Evolutionary conservation across 371 early-diverging fungal genomes (phyloP).

Genomic region (Caulochytrium protostelioides): DNA sequence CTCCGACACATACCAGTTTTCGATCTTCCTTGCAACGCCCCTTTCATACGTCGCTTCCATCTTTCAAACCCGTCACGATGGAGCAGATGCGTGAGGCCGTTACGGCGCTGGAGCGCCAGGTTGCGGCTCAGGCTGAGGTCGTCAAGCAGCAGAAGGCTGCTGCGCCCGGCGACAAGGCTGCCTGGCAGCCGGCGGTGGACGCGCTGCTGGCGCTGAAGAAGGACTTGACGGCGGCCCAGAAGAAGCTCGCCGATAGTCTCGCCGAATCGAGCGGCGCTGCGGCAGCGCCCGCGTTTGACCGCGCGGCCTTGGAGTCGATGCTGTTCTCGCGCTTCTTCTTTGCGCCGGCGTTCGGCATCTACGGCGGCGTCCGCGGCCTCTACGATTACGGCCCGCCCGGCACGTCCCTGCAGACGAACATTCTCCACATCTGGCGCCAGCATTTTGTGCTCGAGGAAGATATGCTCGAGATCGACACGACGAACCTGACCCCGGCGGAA

Average conservation of each 20-base stretch:
- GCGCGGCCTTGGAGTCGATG: conserved; percentile 37
- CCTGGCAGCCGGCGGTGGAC: conserved; percentile 14
- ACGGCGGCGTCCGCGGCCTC: conserved; percentile 94
- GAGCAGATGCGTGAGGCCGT: too few species aligned
- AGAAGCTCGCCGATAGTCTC: conserved; percentile 1
- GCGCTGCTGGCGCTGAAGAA: conserved; percentile 17
- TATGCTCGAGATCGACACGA: conserved; percentile 96
- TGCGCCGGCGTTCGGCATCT: conserved; percentile 81
- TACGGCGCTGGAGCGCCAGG: too few species aligned
- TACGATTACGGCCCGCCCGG: conserved; percentile 98
- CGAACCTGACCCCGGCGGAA: conserved; percentile 90
- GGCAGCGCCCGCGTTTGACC: conserved; percentile 19
- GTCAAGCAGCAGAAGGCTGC: too few species aligned
- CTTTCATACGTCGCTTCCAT: too few species aligned
- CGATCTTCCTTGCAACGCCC: too few species aligned
- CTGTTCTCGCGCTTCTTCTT: conserved; percentile 83
- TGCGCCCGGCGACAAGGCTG: too few species aligned
- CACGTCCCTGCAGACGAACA: conserved; percentile 84
- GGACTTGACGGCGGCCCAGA: conserved; percentile 2
- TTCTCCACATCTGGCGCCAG: conserved; percentile 78
- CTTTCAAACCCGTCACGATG: too few species aligned
- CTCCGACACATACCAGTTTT: too few species aligned
- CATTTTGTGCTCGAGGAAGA: conserved; percentile 97
- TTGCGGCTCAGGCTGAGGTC: too few species aligned
- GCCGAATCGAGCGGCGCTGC: background rate